Evolutionary conservation across 108 stramenopile species (phyloP).

Genomic region (Cyclostephanos tholiformis): DNA sequence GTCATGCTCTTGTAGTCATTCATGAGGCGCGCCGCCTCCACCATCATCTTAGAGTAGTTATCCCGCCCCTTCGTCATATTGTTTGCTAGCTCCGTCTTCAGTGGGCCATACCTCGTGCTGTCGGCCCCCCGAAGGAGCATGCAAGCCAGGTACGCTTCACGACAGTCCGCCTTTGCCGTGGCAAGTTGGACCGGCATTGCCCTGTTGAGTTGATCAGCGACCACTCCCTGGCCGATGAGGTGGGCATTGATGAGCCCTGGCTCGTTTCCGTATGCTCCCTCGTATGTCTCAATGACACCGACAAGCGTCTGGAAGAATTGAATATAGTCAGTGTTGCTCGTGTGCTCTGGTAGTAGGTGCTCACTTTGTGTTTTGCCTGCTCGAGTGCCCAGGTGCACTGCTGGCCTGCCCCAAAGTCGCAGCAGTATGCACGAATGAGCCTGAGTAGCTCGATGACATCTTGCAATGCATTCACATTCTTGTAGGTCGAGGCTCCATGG

Average conservation of each 20-base stretch:
- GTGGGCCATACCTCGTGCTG: not conserved
- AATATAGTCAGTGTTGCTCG: conserved; percentile 15
- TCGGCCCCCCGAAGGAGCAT: too few relatives aligned
- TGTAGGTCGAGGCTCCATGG: too few relatives aligned
- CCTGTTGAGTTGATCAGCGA: not conserved
- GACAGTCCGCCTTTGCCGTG: too few relatives aligned
- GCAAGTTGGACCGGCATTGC: not conserved
- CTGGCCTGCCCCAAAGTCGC: too few relatives aligned
- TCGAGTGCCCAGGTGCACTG: too few relatives aligned
- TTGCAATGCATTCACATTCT: too few relatives aligned
- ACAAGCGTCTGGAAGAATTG: not conserved
- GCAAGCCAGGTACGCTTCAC: too few relatives aligned
- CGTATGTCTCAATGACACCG: conserved; percentile 7
- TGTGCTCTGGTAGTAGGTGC: not conserved
- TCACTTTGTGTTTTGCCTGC: too few relatives aligned
- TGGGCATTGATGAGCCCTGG: conserved; percentile 1
- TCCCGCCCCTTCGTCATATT: conserved; percentile 1
- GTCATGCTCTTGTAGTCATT: not conserved
- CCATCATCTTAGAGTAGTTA: not conserved
- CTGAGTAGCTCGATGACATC: too few relatives aligned
- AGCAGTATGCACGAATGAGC: too few relatives aligned
- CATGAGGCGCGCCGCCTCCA: not conserved
- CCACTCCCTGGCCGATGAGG: not conserved
- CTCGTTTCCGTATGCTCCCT: too few relatives aligned
- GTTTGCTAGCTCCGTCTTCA: not conserved